These are phyloP conservation scores for Lippia alba DNA, from an alignment of 305 asterid species.

Conservation along the genomic window DNA sequence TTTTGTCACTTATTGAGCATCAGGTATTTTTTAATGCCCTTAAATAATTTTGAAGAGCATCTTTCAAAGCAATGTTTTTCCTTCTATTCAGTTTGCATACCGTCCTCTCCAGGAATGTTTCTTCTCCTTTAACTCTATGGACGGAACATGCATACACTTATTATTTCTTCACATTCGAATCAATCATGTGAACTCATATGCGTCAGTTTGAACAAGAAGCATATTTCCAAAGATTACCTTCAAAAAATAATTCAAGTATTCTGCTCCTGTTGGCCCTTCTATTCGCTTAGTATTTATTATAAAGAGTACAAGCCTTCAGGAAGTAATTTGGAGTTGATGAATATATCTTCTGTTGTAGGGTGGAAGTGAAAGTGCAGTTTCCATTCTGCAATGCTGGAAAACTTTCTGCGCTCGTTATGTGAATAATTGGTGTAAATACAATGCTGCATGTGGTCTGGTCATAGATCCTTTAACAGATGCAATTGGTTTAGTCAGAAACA, in stretches of 20 bases:
- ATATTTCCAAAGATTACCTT: background rate
- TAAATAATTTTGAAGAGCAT: conserved; percentile 22
- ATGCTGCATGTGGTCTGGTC: conserved; percentile 79
- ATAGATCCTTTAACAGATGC: conserved; percentile 80
- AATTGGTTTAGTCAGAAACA: conserved; percentile 79
- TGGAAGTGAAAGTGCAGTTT: conserved; percentile 67
- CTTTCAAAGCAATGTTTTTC: conserved; percentile 26
- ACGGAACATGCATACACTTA: background rate
- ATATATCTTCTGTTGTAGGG: conserved; percentile 58
- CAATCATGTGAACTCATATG: conserved; percentile 8
- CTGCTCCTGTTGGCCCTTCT: conserved; percentile 2
- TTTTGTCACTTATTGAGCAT: conserved; percentile 74
- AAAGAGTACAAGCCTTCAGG: conserved; percentile 21
- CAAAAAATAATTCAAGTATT: conserved; percentile 13
- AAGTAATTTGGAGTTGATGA: conserved; percentile 35
- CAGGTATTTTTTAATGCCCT: conserved; percentile 56
- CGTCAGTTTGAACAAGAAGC: background rate
- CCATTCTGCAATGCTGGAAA: conserved; percentile 79
- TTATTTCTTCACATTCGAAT: background rate
- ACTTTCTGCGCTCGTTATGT: conserved; percentile 64
- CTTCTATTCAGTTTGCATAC: conserved; percentile 12
- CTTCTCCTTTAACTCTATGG: conserved; percentile 32
- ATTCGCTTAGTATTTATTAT: conserved; percentile 9
- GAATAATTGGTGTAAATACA: conserved; percentile 76
- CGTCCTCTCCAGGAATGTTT: conserved; percentile 20